Evolutionary conservation across 225 moss, liverwort and hornwort species (phyloP).

Genomic region (Takakia lepidozioides): DNA sequence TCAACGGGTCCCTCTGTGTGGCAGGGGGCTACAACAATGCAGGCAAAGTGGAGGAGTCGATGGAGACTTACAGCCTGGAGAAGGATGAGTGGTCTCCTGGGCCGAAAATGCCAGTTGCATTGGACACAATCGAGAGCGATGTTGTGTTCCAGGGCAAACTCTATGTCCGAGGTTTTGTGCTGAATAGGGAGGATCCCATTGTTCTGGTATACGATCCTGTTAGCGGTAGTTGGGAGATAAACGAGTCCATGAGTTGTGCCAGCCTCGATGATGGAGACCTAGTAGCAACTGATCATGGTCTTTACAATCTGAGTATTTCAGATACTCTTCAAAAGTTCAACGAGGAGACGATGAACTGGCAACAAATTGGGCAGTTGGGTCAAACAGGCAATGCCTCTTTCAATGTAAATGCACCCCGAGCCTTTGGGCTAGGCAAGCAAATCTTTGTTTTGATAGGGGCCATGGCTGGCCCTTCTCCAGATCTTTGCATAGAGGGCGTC

Average conservation of each 20-base stretch:
- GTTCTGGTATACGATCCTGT: constrained; percentile 6
- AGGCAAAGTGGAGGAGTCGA: background rate
- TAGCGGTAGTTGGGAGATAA: background rate
- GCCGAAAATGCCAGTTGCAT: background rate
- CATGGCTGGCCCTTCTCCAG: constrained; percentile 1
- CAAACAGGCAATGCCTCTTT: background rate
- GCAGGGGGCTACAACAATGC: constrained; percentile 1
- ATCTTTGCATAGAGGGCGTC: background rate
- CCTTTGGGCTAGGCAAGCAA: constrained; percentile 1
- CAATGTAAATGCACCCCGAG: background rate
- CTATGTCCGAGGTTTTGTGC: background rate
- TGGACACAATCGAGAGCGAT: constrained; percentile 2
- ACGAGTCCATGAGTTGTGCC: background rate
- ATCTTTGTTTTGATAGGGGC: constrained; percentile 2
- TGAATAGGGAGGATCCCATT: background rate
- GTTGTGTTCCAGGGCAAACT: constrained; percentile 4
- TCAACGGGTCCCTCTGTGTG: constrained; percentile 1
- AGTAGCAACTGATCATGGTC: background rate
- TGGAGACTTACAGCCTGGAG: constrained; percentile 1
- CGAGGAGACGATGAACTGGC: background rate
- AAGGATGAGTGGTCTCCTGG: background rate
- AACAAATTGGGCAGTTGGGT: background rate
- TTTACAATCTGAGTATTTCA: background rate
- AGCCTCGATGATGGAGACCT: constrained; percentile 1
- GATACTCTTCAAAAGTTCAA: background rate